Percentiles rank a stretch among this genome's conserved stretches.
phyloP scores from a whole-genome alignment of 1,139 yeast species.

The Suhomyces choctaworum region DNA sequence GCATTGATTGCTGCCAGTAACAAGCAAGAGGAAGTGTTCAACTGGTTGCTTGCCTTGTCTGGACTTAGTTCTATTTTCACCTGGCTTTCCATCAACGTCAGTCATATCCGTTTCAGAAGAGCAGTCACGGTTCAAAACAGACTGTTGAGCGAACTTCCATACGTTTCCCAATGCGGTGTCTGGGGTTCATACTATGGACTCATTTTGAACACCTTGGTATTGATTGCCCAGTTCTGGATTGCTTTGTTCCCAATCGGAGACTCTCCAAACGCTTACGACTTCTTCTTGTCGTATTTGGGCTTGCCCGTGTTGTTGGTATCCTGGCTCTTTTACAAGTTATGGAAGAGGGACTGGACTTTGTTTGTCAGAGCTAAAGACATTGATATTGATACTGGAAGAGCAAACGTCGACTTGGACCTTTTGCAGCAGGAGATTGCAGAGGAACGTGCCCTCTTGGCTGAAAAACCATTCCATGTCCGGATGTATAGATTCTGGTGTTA shows the following conservation, averaged over 20 bases:
- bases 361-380: conserved; percentile 24
- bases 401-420: conserved; percentile 25
- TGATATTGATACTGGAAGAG: conserved; percentile 27
- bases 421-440: conserved; percentile 25
- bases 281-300: conserved; percentile 64
- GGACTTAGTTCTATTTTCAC: conserved; percentile 84
- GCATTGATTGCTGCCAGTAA: conserved; percentile 72
- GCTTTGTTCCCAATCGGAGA: conserved; percentile 68
- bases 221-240: conserved; percentile 80
- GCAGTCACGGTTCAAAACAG: conserved; percentile 71
- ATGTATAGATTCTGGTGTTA: conserved; percentile 24
- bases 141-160: conserved; percentile 65
- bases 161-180: conserved; percentile 66
- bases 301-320: conserved; percentile 59
- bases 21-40: conserved; percentile 65
- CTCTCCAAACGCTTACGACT: conserved; percentile 53
- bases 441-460: conserved; percentile 21
- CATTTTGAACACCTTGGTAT: conserved; percentile 58
- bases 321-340: conserved; percentile 57
- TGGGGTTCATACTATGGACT: conserved; percentile 70
- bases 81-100: conserved; percentile 76
- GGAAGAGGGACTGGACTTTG: conserved; percentile 51
- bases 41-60: conserved; percentile 80
- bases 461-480: conserved; percentile 23
- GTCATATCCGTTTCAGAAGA: conserved; percentile 76